Percentiles rank a stretch among this genome's conserved stretches.
phyloP scores from a whole-genome alignment of 805 yeast genomes.

The Sugiyamaella lignohabitans region DNA sequence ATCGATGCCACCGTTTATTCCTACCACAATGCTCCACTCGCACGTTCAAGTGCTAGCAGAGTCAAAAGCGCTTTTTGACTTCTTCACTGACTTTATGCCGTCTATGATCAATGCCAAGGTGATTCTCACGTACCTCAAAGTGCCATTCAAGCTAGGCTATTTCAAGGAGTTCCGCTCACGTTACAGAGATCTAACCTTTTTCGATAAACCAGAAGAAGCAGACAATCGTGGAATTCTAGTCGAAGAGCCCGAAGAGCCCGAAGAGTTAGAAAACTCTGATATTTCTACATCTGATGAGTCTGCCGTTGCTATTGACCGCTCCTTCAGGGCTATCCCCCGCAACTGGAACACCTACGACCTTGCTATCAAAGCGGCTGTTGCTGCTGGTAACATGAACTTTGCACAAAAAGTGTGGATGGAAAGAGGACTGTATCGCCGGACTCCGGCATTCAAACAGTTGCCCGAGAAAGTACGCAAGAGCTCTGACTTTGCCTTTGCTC shows the following conservation, averaged over 20 bases:
- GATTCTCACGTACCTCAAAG: conserved; percentile 48
- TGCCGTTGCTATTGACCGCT: background rate
- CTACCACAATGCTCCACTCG: conserved; percentile 41
- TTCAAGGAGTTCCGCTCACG: conserved; percentile 35
- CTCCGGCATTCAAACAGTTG: conserved; percentile 42
- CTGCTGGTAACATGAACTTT: conserved; percentile 46
- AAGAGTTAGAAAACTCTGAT: conserved; percentile 12
- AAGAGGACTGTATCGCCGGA: conserved; percentile 65
- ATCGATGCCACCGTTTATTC: conserved; percentile 61
- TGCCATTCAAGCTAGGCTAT: conserved; percentile 36
- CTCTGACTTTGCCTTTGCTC: conserved; percentile 64
- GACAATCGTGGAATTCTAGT: conserved; percentile 22
- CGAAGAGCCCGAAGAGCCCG: no score
- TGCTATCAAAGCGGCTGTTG: conserved; percentile 60
- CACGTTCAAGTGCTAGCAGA: conserved; percentile 54
- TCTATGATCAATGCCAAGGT: conserved; percentile 37
- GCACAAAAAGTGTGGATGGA: conserved; percentile 70
- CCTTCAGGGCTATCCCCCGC: conserved; percentile 31
- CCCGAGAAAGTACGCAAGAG: conserved; percentile 35
- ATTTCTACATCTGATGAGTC: conserved; percentile 6
- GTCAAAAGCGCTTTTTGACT: conserved; percentile 69
- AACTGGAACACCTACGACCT: conserved; percentile 49
- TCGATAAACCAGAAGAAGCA: conserved; percentile 15
- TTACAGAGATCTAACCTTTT: conserved; percentile 34
- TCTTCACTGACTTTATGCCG: conserved; percentile 41